Evolutionary conservation across 176 grass and related monocot species (phyloP).

Genomic region (Tillandsia leiboldiana): DNA sequence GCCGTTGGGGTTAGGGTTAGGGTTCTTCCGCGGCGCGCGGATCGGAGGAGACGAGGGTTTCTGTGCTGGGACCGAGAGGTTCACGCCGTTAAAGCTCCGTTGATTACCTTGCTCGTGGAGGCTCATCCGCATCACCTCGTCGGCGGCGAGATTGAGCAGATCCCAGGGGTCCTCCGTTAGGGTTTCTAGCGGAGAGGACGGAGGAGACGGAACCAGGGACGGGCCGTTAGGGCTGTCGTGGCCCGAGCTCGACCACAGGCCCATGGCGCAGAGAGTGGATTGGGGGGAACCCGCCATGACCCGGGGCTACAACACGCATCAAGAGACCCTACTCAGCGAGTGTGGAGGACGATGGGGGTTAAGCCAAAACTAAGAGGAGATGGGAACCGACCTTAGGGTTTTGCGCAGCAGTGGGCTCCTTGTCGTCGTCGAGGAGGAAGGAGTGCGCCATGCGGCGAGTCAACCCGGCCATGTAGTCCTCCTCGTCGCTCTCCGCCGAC

Average conservation of each 20-base stretch:
- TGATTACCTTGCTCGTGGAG: slow-evolving; percentile 12
- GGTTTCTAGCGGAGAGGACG: slow-evolving; percentile 58
- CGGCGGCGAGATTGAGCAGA: slow-evolving; percentile 50
- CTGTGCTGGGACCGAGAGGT: neutral
- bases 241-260: slow-evolving; percentile 26
- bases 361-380: neutral
- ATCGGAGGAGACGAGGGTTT: slow-evolving; percentile 30
- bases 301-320: slow-evolving; percentile 7
- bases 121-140: slow-evolving; percentile 54
- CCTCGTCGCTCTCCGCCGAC: slow-evolving; percentile 13
- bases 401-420: neutral
- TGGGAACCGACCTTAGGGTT: neutral
- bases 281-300: slow-evolving; percentile 50
- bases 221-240: slow-evolving; percentile 55
- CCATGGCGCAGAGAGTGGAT: slow-evolving; percentile 40
- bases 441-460: slow-evolving; percentile 29
- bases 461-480: slow-evolving; percentile 18
- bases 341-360: neutral
- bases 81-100: neutral
- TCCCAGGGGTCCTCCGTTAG: slow-evolving; percentile 41
- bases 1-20: neutral
- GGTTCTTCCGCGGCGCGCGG: neutral
- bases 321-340: neutral
- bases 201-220: slow-evolving; percentile 61
- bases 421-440: slow-evolving; percentile 23